Evolutionary conservation across 768 basidiomycete species (phyloP), one percentile per base, ranked within the genome.

Genomic region (Tylopilus plumbeoviolaceoides): DNA sequence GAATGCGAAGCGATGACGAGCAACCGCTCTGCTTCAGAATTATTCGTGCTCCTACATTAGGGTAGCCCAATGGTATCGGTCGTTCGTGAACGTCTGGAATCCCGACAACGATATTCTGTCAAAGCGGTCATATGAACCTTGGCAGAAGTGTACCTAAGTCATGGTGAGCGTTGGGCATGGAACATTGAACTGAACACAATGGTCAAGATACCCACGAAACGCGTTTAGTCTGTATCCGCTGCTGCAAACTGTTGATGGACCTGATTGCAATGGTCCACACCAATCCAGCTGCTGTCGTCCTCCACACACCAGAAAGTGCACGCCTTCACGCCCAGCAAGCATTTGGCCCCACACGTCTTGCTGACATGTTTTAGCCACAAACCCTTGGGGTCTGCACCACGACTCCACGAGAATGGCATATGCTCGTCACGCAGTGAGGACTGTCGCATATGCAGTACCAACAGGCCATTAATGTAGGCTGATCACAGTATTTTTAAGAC

Each of bases 11-110:
- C 30, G 30, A 30, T 30, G 30, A 33, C 33, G 33, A 33, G 33
- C 33, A 33, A 14, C 14, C 9, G 27, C 50, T 28, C 45, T 12
- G 36, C 31, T 59, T 59, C 3, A 20, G 35, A 57, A 57, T 20
- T 17, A 25, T 38, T 18, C 41, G 11, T 18, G 18, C 15, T 12
- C 10, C 9, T 25, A 27, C 5, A 21, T 40, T 9, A 36, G 35
- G n/a, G 35, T 2, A 15, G 35, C 35, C 35, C 35, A 36, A 36
- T 36, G 35, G 17, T 7, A 5, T 36, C 35, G 35, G 33, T n/a
- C n/a, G n/a, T n/a, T 15, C 14, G 33, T 33, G 33, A 33, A 33
- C 30, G 8, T 30, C 30, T 11, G 7, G 30, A 30, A 33, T 12
- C 31, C 31, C 31, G 31, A 33, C 9, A 12, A 33, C 4, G 31